Conservation (phyloP, 768 basidiomycete species). For the Suillus weaverae region DNA sequence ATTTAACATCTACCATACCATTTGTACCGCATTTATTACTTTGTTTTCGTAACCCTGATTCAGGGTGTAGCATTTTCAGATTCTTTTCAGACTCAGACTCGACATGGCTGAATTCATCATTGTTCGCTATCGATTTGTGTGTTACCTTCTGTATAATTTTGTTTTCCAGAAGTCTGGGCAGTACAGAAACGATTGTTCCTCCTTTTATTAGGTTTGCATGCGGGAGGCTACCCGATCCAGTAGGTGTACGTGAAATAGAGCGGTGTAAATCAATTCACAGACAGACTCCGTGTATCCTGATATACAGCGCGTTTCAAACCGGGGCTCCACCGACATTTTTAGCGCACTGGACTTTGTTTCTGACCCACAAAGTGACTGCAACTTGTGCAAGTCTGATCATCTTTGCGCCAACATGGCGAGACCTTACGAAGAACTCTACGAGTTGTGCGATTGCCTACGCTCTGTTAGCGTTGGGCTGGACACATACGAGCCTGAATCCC, state of each 20-base stretch:
- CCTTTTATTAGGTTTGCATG: too few species aligned
- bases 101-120: background rate
- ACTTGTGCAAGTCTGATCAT: background rate
- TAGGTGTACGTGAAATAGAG: too few species aligned
- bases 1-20: conserved; percentile 33
- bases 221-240: too few species aligned
- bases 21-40: conserved; percentile 22
- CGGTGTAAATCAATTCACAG: too few species aligned
- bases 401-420: background rate
- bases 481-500: conserved; percentile 23
- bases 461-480: conserved; percentile 25
- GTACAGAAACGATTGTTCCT: too few species aligned
- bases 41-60: conserved; percentile 21
- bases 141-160: conserved; percentile 34
- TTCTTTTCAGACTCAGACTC: background rate
- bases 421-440: conserved; percentile 10
- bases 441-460: conserved; percentile 16
- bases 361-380: background rate
- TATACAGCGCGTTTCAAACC: too few species aligned
- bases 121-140: conserved; percentile 13
- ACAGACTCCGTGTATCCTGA: too few species aligned
- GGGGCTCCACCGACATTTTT: background rate
- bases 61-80: conserved; percentile 26
- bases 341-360: background rate
- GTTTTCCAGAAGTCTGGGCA: too few species aligned